A percentile compares a stretch with the other conserved stretches of the same genome.
Conservation (phyloP, 176 grass and related monocot genomes). For the Oryza punctata region DNA sequence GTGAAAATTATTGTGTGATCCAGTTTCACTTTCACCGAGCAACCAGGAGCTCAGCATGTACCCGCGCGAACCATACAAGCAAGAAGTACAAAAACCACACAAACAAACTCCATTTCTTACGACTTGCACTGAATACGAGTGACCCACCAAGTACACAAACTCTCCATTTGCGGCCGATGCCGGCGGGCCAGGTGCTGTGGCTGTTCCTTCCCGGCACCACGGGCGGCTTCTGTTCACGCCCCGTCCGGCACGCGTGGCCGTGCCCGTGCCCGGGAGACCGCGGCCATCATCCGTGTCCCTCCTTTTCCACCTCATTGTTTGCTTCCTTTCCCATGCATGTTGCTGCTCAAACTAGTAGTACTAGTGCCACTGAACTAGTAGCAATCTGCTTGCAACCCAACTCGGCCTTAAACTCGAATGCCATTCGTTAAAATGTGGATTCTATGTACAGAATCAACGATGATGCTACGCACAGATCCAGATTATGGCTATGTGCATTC, state of each 20-base stretch:
- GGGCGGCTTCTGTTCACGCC: conserved; percentile 14
- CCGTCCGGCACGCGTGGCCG: conserved; percentile 9
- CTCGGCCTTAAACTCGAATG: not conserved
- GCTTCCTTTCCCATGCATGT: not conserved
- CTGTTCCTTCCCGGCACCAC: not conserved
- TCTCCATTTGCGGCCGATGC: not conserved
- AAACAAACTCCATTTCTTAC: too few relatives aligned
- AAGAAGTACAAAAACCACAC: too few relatives aligned
- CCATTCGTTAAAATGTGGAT: not conserved
- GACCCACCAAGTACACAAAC: not conserved
- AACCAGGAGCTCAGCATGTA: too few relatives aligned
- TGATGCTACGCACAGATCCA: not conserved
- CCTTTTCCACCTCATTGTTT: conserved; percentile 22
- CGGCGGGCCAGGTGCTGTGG: not conserved
- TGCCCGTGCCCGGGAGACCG: conserved; percentile 32
- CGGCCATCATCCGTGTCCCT: conserved; percentile 31
- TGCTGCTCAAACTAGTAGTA: not conserved
- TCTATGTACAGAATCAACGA: not conserved
- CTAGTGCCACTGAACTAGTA: too few relatives aligned
- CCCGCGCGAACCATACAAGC: too few relatives aligned
- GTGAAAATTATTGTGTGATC: too few relatives aligned
- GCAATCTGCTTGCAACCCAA: too few relatives aligned
- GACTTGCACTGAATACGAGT: too few relatives aligned
- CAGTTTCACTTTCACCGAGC: too few relatives aligned
- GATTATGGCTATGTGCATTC: not conserved